These are phyloP conservation scores for Rhinocladiella similis DNA, from an alignment of 2,329 filamentous ascomycete species.

Conservation along the genomic window DNA sequence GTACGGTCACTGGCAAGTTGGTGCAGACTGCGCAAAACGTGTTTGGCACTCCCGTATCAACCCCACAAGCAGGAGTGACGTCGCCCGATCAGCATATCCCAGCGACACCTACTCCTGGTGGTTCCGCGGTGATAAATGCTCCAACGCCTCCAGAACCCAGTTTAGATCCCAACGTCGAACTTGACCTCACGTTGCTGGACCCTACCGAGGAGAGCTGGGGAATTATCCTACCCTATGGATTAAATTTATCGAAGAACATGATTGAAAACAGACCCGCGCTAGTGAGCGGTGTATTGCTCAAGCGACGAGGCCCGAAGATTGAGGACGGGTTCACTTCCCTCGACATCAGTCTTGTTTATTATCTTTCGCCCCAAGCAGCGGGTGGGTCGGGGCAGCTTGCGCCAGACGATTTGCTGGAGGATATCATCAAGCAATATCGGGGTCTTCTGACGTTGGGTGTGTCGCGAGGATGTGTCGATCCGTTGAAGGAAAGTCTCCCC, in stretches of 20 bases:
- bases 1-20: background rate
- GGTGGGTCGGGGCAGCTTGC: background rate
- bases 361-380: constrained; percentile 27
- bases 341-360: constrained; percentile 44
- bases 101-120: constrained; percentile 36
- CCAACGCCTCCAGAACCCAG: constrained; percentile 27
- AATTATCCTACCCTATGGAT: constrained; percentile 54
- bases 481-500: constrained; percentile 42
- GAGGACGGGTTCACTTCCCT: constrained; percentile 43
- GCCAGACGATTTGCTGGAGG: constrained; percentile 39
- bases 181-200: constrained; percentile 59
- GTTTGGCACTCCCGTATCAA: constrained; percentile 30
- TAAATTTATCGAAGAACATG: constrained; percentile 43
- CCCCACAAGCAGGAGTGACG: constrained; percentile 28
- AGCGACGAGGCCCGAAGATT: constrained; percentile 43
- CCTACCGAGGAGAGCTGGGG: constrained; percentile 61
- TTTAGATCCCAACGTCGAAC: constrained; percentile 40
- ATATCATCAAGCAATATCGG: constrained; percentile 46
- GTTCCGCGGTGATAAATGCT: constrained; percentile 25
- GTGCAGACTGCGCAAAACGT: constrained; percentile 12
- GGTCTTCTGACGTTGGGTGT: constrained; percentile 45
- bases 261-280: constrained; percentile 42
- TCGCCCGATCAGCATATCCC: constrained; percentile 45
- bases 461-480: constrained; percentile 42
- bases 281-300: constrained; percentile 49